Evolutionary conservation across 2,329 filamentous ascomycete genomes (phyloP).

Genomic region (Hymenoscyphus occultus): DNA sequence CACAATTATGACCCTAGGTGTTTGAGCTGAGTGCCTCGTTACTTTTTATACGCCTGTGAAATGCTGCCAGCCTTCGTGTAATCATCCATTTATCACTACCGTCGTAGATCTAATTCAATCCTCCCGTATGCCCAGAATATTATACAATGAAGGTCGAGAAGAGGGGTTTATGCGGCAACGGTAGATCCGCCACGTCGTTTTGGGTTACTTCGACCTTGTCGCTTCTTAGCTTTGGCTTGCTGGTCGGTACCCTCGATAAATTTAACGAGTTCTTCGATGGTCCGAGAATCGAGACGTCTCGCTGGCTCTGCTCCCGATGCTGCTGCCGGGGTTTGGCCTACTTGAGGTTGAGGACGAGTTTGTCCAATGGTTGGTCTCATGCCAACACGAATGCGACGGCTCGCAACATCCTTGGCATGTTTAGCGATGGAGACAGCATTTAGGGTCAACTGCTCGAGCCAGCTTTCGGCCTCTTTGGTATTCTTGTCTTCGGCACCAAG

Average conservation of each 20-base stretch:
- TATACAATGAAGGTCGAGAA: slow-evolving; percentile 2
- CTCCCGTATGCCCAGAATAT: background rate
- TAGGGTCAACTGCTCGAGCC: slow-evolving; percentile 93
- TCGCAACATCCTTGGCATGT: slow-evolving; percentile 83
- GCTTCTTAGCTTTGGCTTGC: slow-evolving; percentile 53
- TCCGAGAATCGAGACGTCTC: slow-evolving; percentile 65
- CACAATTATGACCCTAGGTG: background rate
- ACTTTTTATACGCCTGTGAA: slow-evolving; percentile 1
- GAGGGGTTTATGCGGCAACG: slow-evolving; percentile 17
- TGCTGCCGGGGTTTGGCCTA: slow-evolving; percentile 56
- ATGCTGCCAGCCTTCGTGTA: slow-evolving; percentile 2
- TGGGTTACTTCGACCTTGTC: slow-evolving; percentile 51
- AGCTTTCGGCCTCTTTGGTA: slow-evolving; percentile 95
- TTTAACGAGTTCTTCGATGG: slow-evolving; percentile 87
- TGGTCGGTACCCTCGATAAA: slow-evolving; percentile 81
- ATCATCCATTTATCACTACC: background rate
- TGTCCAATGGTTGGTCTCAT: slow-evolving; percentile 54
- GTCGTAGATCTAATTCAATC: background rate
- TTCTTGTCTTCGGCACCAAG: slow-evolving; percentile 91
- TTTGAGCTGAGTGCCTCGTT: background rate
- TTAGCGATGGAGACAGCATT: slow-evolving; percentile 94
- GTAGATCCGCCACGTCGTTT: slow-evolving; percentile 48
- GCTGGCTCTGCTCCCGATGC: slow-evolving; percentile 35
- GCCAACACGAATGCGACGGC: slow-evolving; percentile 66
- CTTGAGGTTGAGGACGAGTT: slow-evolving; percentile 59